phyloP scores from a whole-genome alignment of 192 early-diverging fungal genomes.

The Coemansia sp. region DNA sequence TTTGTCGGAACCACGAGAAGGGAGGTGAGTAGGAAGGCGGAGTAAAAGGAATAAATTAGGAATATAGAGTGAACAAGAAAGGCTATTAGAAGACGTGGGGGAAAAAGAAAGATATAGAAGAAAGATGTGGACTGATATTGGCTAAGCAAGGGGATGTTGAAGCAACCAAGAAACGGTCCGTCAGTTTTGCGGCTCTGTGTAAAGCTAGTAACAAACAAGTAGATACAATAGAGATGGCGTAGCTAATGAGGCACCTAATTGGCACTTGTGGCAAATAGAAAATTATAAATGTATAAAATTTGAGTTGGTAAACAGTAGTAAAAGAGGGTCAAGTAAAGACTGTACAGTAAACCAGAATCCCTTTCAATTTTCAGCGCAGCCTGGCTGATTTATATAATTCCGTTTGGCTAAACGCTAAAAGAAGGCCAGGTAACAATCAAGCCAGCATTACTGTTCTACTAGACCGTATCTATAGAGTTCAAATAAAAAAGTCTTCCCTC shows the following conservation, averaged over 20 bases:
- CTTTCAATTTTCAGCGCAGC: too few relatives aligned
- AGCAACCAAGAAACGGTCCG: slow-evolving; percentile 2
- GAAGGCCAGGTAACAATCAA: too few relatives aligned
- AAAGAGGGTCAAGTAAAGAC: background rate
- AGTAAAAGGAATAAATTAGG: background rate
- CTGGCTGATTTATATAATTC: too few relatives aligned
- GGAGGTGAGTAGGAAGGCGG: background rate
- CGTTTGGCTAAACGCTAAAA: too few relatives aligned
- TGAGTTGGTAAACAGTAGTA: slow-evolving; percentile 4
- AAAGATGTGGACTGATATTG: slow-evolving; percentile 1
- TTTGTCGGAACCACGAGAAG: background rate
- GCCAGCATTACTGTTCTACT: too few relatives aligned
- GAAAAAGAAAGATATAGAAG: background rate
- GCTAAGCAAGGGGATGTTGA: slow-evolving; percentile 7
- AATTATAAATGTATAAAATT: background rate
- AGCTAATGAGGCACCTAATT: background rate
- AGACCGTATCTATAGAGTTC: too few relatives aligned
- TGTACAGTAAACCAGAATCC: background rate
- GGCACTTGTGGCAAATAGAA: background rate
- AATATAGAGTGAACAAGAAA: background rate
- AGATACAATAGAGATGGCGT: background rate
- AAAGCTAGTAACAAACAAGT: background rate
- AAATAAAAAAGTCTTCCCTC: too few relatives aligned
- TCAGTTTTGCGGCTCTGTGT: background rate
- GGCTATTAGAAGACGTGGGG: background rate